Evolutionary conservation across 2,329 filamentous ascomycete species (phyloP).

Genomic region (Uncinocarpus reesii): DNA sequence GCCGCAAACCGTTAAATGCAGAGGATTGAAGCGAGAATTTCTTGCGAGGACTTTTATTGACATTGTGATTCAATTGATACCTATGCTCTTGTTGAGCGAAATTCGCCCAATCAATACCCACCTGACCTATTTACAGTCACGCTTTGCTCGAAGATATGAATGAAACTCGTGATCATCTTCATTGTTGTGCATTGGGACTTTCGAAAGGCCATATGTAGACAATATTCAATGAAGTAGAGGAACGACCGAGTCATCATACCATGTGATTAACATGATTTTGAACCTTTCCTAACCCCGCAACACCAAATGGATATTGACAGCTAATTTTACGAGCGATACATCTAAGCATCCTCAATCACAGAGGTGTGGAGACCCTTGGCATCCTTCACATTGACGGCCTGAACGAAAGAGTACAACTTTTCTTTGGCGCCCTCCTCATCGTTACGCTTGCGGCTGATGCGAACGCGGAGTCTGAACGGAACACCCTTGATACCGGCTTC

Average conservation of each 20-base stretch:
- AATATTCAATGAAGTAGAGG: neutral
- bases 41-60: too few relatives aligned
- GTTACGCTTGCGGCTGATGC: slow-evolving; percentile 99
- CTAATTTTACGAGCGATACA: neutral
- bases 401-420: slow-evolving; percentile 99
- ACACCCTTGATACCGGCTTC: slow-evolving; percentile 98
- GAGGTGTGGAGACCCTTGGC: slow-evolving; percentile 93
- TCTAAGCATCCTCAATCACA: slow-evolving; percentile 55
- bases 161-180: neutral
- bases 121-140: too few relatives aligned
- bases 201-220: neutral
- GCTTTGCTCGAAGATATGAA: too few relatives aligned
- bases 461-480: slow-evolving; percentile 90
- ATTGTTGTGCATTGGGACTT: neutral
- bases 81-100: too few relatives aligned
- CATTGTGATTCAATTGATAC: too few relatives aligned
- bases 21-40: too few relatives aligned
- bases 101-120: too few relatives aligned
- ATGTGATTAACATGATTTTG: slow-evolving; percentile 1
- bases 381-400: slow-evolving; percentile 99
- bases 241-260: slow-evolving; percentile 3
- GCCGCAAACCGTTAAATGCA: neutral
- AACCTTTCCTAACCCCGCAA: slow-evolving; percentile 9
- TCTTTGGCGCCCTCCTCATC: slow-evolving; percentile 99
- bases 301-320: slow-evolving; percentile 4